Base-by-base conservation (phyloP, 2,329 filamentous ascomycete genomes). In the Xylaria sp. region DNA sequence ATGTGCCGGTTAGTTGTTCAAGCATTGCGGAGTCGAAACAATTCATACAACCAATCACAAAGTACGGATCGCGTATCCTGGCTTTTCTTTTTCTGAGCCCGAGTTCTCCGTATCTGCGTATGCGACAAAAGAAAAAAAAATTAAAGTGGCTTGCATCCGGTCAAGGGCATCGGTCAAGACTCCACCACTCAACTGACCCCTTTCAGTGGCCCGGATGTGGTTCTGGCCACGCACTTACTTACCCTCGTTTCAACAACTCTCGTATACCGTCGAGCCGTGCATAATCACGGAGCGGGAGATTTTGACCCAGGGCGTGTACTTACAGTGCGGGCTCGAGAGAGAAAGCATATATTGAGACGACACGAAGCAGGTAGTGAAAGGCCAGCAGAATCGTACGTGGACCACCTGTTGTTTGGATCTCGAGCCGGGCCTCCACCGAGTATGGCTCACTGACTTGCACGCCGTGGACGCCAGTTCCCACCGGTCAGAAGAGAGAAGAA, bases 101-200 rank as follows among this genome's bases (percentile, higher is more conserved):
- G 29, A 11, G 24, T 8, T 56, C 54, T 59, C 58, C 55, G 58
- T 52, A 55, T n/a, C n/a, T n/a, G n/a, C 58, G 58, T 56, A 55
- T 53, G 50, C 51, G 54, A 49, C 54, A 53, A 24, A 45, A 38
- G 34, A 45, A 46, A 54, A 43, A 47, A 42, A 20, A 19, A 42
- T 21, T 48, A 34, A 48, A 51, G 47, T 52, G 48, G 52, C 56
- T 54, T 52, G 55, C 46, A 43, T 34, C 44, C 29, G 54, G 29
- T 34, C 29, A 34, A 34, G 29, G 52, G 49, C 56, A 48, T 52
- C 58, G 58, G 58, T 61, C 55, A 54, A n/a, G 44, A 46, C 39
- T 41, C 16, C 29, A 13, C 47, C 43, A 39, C 43, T 52, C 50
- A 47, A 44, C 49, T 20, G n/a, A 39, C 20, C 17, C 34, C 53